Evolutionary conservation across 805 yeast genomes (phyloP).

Genomic region (Schwanniomyces vanrijiae): DNA sequence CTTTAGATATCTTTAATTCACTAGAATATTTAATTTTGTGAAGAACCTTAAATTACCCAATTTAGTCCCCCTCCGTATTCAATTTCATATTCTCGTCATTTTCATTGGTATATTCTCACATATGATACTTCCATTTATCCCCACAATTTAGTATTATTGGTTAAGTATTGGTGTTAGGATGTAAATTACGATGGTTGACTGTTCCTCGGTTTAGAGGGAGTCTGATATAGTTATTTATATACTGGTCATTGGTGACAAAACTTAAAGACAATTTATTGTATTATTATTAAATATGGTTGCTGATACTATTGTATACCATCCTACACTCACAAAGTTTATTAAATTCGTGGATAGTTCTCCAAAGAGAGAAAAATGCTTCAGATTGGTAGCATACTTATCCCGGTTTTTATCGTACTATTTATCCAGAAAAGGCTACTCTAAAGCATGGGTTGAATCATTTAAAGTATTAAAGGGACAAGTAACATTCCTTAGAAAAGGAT

Average conservation of each 20-base stretch:
- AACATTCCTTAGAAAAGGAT: conserved; percentile 73
- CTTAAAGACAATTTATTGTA: background rate
- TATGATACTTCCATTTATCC: background rate
- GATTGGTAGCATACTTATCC: conserved; percentile 77
- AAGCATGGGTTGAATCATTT: conserved; percentile 47
- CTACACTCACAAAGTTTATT: conserved; percentile 60
- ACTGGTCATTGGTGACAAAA: background rate
- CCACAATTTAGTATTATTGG: background rate
- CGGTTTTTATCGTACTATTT: conserved; percentile 68
- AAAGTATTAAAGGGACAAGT: conserved; percentile 61
- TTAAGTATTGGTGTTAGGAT: conserved; percentile 1
- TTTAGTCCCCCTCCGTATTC: background rate
- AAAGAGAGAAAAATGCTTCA: conserved; percentile 79
- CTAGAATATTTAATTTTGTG: too few species aligned
- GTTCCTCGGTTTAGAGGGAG: background rate
- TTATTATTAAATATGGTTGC: conserved; percentile 50
- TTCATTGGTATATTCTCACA: background rate
- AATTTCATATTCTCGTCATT: background rate
- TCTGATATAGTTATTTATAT: background rate
- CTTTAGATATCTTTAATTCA: background rate
- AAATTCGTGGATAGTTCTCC: conserved; percentile 63
- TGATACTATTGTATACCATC: conserved; percentile 72
- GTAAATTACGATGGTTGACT: background rate
- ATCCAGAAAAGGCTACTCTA: conserved; percentile 53
- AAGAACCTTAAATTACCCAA: background rate